Percentiles rank a stretch among this genome's conserved stretches.
Conservation (phyloP, 164 flowering plant genomes). For the Aristolochia californica region DNA sequence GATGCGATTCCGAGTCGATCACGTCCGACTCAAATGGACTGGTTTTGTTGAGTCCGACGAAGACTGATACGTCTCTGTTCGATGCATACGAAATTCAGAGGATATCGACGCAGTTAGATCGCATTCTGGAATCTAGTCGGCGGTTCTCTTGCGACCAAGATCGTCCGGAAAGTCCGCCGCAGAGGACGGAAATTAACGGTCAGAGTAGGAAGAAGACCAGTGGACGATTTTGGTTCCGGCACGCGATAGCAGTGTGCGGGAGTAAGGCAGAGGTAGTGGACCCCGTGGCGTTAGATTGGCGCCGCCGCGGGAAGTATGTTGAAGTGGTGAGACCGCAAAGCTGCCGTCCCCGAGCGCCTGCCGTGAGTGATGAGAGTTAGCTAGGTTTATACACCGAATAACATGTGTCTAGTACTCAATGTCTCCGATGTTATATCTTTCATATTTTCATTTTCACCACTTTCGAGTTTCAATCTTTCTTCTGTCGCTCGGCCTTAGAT, state of each 20-base stretch:
- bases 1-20: neutral
- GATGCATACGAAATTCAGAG: constrained; percentile 39
- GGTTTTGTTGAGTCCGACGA: constrained; percentile 3
- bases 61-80: constrained; percentile 24
- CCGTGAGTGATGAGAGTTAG: neutral
- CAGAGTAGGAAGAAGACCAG: constrained; percentile 3
- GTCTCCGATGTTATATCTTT: too few species aligned
- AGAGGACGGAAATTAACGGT: neutral
- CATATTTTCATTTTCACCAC: neutral
- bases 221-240: constrained; percentile 20
- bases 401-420: too few species aligned
- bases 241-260: constrained; percentile 22
- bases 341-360: too few species aligned
- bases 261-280: constrained; percentile 25
- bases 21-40: too few species aligned
- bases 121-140: constrained; percentile 18
- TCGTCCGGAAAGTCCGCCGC: neutral
- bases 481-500: too few species aligned
- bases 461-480: neutral
- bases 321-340: neutral
- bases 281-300: constrained; percentile 5
- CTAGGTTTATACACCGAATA: neutral
- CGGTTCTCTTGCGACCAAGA: neutral
- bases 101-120: constrained; percentile 31
- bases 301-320: constrained; percentile 4